These are phyloP conservation scores for Kazachstania viticola DNA, from an alignment of 805 yeast genomes.

Conservation along the genomic window DNA sequence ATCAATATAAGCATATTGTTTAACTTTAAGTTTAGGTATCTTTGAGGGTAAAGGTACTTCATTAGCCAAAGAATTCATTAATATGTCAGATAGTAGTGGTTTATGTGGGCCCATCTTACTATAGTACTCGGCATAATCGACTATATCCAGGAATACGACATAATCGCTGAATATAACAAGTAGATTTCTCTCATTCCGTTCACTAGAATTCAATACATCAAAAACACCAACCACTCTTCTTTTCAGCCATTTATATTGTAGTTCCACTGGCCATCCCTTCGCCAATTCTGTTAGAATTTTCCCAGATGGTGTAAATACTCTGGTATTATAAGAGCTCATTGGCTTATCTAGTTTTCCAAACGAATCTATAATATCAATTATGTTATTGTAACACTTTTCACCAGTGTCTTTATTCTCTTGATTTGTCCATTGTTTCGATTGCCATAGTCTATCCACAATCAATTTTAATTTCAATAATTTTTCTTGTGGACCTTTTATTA, in stretches of 20 bases:
- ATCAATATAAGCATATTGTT: constrained; percentile 52
- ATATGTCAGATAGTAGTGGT: constrained; percentile 62
- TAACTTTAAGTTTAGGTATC: constrained; percentile 60
- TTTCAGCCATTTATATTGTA: constrained; percentile 81
- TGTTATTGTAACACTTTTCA: constrained; percentile 36
- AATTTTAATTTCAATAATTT: constrained; percentile 63
- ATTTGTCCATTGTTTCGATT: constrained; percentile 31
- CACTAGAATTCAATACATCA: constrained; percentile 32
- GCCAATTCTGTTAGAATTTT: constrained; percentile 78
- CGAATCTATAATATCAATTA: constrained; percentile 62
- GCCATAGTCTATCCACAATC: constrained; percentile 49
- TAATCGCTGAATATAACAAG: constrained; percentile 75
- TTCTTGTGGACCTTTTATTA: constrained; percentile 52
- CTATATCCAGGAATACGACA: constrained; percentile 49
- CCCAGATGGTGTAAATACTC: constrained; percentile 87
- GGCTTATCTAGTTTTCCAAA: constrained; percentile 48
- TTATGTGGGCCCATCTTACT: constrained; percentile 10
- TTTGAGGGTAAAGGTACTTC: constrained; percentile 60
- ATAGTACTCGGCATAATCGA: constrained; percentile 30
- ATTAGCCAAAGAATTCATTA: constrained; percentile 84
- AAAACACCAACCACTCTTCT: constrained; percentile 75
- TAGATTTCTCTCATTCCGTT: constrained; percentile 35
- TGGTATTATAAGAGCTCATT: constrained; percentile 39
- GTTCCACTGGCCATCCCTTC: constrained; percentile 73
- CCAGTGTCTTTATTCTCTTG: constrained; percentile 15